Base-by-base conservation (phyloP, 257 asterid genomes). In the Solanum chiquidenum region DNA sequence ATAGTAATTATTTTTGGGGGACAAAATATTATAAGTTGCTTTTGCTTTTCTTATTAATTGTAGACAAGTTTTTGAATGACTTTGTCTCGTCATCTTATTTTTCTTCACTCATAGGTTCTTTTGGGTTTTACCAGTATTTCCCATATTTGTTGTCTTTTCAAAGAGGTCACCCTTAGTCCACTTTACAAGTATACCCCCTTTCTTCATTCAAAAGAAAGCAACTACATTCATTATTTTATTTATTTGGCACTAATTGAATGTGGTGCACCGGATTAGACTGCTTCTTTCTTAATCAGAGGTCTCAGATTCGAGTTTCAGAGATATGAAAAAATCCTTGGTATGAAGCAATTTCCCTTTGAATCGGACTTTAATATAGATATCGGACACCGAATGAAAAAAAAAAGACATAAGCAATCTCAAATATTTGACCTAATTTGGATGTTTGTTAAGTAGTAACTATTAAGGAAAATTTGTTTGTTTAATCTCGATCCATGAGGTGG, bases 181-280 rank as follows among this genome's bases (percentile, higher is more conserved):
- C 87, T 37, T 58, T n/a, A 88, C 88, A 85, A 79, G 88, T 75
- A 85, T 85, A 77, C 73, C 40, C 38, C 88, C 89, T 93, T 93
- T 88, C 93, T 91, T 93, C 91, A 75, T 86, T 37, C 86, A 79
- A 91, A 92, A 87, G 94, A 77, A 90, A 93, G 73, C 71, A 34
- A 86, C 29, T 31, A 18, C 6, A 8, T 9, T 44, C 12, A 38
- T 20, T 69, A 75, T 60, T 40, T 77, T 87, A 38, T 77, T 18
- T 55, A 18, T 52, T 52, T 60, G 34, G 13, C 80, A 37, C 38
- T 52, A 52, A 20, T 3, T 16, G 23, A 52, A 52, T 18, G 4
- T 52, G 9, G 10, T 18, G 4, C 9, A 6, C 3, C 4, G 0
- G 9, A 52, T 52, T 4, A 55, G n/a, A 55, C 0, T 55, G 9